Percentiles rank a stretch among this genome's conserved stretches.
phyloP scores from a whole-genome alignment of 257 asterid species.

The Henckelia pumila region DNA sequence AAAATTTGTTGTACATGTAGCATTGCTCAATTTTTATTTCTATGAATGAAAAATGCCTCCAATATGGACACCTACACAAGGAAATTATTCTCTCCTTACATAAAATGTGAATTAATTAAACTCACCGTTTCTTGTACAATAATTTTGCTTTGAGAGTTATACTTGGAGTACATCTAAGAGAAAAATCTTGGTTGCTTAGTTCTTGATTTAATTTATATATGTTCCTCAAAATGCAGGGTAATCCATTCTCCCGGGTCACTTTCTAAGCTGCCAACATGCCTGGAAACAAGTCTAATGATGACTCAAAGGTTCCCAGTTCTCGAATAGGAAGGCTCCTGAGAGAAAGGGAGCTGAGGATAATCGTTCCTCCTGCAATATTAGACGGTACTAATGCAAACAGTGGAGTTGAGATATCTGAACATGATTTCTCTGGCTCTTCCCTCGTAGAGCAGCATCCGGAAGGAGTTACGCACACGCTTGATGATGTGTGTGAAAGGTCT shows the following conservation, averaged over 20 bases:
- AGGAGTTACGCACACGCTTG: constrained; percentile 51
- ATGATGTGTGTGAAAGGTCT: constrained; percentile 55
- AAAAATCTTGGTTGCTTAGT: constrained; percentile 23
- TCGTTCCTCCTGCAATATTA: constrained; percentile 34
- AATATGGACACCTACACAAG: constrained; percentile 4
- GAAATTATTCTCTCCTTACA: neutral
- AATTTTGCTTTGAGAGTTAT: constrained; percentile 20
- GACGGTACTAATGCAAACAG: constrained; percentile 32
- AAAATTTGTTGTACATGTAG: no score
- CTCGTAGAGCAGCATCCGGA: constrained; percentile 56
- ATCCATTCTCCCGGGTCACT: constrained; percentile 21
- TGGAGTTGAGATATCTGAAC: constrained; percentile 43
- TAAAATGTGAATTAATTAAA: no score
- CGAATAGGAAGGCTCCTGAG: constrained; percentile 69
- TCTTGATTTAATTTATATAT: constrained; percentile 38
- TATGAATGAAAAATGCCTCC: constrained; percentile 23
- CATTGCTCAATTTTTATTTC: no score
- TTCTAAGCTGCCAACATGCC: constrained; percentile 50
- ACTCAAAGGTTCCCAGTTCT: constrained; percentile 37
- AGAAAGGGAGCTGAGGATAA: constrained; percentile 60
- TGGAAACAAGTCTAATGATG: constrained; percentile 63
- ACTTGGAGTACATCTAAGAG: constrained; percentile 16
- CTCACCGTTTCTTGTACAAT: constrained; percentile 2
- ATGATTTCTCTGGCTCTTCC: constrained; percentile 37
- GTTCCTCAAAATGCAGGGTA: constrained; percentile 53